Evolutionary conservation across 2,329 filamentous ascomycete species (phyloP), one percentile per base, ranked within the genome.

Genomic region (Phoma sp.): DNA sequence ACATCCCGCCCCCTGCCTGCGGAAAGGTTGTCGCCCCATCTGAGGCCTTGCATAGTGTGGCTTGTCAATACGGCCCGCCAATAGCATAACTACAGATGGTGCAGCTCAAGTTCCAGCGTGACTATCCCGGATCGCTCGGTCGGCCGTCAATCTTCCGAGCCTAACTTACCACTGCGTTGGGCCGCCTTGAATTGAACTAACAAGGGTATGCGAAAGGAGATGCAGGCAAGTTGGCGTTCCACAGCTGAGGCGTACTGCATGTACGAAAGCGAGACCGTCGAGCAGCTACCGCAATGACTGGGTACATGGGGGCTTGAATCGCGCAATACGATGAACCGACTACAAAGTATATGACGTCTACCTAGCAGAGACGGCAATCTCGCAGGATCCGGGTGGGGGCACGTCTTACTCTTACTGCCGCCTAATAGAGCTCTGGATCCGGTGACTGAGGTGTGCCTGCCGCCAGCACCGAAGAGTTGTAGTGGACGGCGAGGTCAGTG

Each of bases 131-230:
- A 38, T 43, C 47, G 41, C 41, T 43, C 52, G 46, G 41, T 55
- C 52, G 46, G 52, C 24, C 33, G 46, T 45, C 52, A 46, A 55
- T 51, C 43, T 51, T 55, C 52, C 52, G 52, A 25, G 46, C 25
- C 41, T 25, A 47, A 43, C 13, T 46, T 55, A 55, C 52, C 52
- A 51, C 13, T 51, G 41, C 9, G 46, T 55, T 55, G 52, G 52
- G 52, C 47, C 52, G 25, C 37, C 36, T 21, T 46, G 29, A 32
- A 19, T 47, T 33, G 19, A 32, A 12, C 27, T 24, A 21, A 41
- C 41, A 24, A 33, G 47, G 47, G 41, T 51, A 13, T 25, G 35
- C 35, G 40, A 44, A 50, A 50, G 37, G 36, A 45, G 46, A 24
- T 17, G 46, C 13, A 15, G 31, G 41, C 52, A 41, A 55, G 46